These are phyloP conservation scores for Spatholobus suberectus DNA, from an alignment of 306 rosid genomes.

Conservation along the genomic window DNA sequence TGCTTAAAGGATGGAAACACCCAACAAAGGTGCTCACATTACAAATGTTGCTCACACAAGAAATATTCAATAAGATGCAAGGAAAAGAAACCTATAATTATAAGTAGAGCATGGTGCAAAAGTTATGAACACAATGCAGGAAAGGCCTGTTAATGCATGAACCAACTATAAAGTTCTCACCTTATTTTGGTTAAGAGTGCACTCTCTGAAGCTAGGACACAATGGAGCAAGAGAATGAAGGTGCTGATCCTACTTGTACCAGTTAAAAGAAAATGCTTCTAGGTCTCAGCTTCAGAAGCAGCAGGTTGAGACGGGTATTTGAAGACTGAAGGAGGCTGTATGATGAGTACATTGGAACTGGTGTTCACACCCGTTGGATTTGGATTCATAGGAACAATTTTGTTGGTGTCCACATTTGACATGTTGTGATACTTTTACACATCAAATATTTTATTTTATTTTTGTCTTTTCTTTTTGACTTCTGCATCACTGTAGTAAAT, in stretches of 20 bases:
- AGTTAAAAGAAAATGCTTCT: conserved; percentile 29
- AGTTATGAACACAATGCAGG: not conserved
- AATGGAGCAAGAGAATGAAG: conserved; percentile 1
- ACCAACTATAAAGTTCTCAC: conserved; percentile 16
- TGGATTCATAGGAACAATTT: conserved; percentile 41
- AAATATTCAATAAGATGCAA: conserved; percentile 4
- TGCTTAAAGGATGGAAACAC: conserved; percentile 1
- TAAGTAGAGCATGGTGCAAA: not conserved
- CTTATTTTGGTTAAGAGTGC: conserved; percentile 37
- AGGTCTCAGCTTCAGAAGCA: conserved; percentile 21
- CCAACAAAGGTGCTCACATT: not conserved
- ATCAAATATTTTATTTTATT: not conserved
- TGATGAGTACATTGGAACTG: conserved; percentile 29
- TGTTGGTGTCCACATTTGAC: conserved; percentile 48
- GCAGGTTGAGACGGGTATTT: conserved; percentile 21
- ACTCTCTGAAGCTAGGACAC: conserved; percentile 27
- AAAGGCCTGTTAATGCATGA: conserved; percentile 25
- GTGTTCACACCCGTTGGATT: conserved; percentile 45
- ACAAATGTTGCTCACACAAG: conserved; percentile 2
- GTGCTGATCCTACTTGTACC: not conserved
- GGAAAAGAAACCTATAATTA: not conserved
- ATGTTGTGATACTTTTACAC: conserved; percentile 37
- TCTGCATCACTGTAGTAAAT: conserved; percentile 41
- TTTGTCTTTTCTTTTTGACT: conserved; percentile 46
- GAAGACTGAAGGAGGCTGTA: conserved; percentile 30